A percentile compares a stretch with the other conserved stretches of the same genome.
These are phyloP conservation scores for Penicillium sp. DNA, from an alignment of 2,329 filamentous ascomycete genomes.

Conservation along the genomic window DNA sequence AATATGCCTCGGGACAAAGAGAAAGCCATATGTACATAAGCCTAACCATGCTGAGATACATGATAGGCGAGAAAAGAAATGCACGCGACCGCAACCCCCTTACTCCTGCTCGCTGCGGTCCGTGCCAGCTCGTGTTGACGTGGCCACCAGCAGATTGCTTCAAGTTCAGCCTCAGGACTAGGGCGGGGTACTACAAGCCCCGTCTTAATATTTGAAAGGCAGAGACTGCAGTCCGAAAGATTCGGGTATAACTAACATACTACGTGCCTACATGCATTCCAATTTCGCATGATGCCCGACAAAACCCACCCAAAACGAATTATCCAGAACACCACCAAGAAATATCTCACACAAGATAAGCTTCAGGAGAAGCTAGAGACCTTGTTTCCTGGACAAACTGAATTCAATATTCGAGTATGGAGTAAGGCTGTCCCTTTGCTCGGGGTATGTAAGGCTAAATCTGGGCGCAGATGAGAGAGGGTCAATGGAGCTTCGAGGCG, in stretches of 20 bases:
- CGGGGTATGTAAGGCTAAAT: slow-evolving; percentile 4
- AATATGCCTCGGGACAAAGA: too few species aligned
- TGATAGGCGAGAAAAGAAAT: too few species aligned
- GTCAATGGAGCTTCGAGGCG: slow-evolving; percentile 24
- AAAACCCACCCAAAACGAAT: not conserved
- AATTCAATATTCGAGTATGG: not conserved
- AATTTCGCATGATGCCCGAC: not conserved
- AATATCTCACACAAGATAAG: not conserved
- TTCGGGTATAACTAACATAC: too few species aligned
- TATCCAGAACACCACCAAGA: not conserved
- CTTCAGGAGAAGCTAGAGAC: not conserved
- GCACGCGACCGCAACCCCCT: too few species aligned
- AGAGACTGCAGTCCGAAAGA: not conserved
- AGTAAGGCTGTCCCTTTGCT: not conserved
- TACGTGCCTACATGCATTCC: not conserved
- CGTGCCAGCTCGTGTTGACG: not conserved
- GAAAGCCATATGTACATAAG: too few species aligned
- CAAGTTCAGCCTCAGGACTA: not conserved
- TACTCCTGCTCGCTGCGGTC: too few species aligned
- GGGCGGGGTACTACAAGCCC: not conserved
- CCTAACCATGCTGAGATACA: too few species aligned
- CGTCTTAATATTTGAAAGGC: not conserved
- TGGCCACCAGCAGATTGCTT: not conserved
- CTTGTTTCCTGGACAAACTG: not conserved
- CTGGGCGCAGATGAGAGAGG: slow-evolving; percentile 17